phyloP scores from a whole-genome alignment of 495 filamentous ascomycete species.

The Umbilicaria muhlenbergii region DNA sequence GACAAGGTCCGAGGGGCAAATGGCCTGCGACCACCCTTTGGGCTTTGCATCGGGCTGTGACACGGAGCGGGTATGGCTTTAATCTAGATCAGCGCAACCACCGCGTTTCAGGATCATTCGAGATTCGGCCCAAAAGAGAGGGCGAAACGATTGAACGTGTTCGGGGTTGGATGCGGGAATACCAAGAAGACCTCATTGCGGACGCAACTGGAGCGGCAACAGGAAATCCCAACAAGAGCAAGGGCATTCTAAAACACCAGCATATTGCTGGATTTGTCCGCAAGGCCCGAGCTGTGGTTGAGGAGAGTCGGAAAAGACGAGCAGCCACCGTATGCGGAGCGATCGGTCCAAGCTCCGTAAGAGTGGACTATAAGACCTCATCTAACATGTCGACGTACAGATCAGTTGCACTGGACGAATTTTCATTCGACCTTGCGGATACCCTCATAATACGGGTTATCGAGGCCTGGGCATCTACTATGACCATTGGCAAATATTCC shows the following conservation, averaged over 20 bases:
- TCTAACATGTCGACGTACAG: constrained; percentile 12
- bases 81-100: constrained; percentile 19
- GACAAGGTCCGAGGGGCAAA: constrained; percentile 21
- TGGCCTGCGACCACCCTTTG: constrained; percentile 41
- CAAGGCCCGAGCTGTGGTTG: constrained; percentile 50
- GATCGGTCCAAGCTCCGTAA: constrained; percentile 26
- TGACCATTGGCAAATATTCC: constrained; percentile 29
- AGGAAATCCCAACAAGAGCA: neutral
- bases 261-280: constrained; percentile 42
- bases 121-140: constrained; percentile 32
- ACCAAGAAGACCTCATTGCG: constrained; percentile 27
- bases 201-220: constrained; percentile 11
- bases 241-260: constrained; percentile 13
- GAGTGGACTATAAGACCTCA: constrained; percentile 26
- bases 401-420: constrained; percentile 3
- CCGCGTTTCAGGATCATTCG: constrained; percentile 24
- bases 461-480: constrained; percentile 46
- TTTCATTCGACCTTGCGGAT: constrained; percentile 28
- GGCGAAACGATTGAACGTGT: constrained; percentile 31
- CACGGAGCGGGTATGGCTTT: constrained; percentile 34
- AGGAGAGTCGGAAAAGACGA: constrained; percentile 46
- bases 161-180: constrained; percentile 39
- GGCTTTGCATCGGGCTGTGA: constrained; percentile 49
- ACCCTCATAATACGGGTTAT: constrained; percentile 51
- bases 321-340: constrained; percentile 39